These are phyloP conservation scores for Yamadazyma buinensis DNA, from an alignment of 1,139 yeast species.

Conservation along the genomic window DNA sequence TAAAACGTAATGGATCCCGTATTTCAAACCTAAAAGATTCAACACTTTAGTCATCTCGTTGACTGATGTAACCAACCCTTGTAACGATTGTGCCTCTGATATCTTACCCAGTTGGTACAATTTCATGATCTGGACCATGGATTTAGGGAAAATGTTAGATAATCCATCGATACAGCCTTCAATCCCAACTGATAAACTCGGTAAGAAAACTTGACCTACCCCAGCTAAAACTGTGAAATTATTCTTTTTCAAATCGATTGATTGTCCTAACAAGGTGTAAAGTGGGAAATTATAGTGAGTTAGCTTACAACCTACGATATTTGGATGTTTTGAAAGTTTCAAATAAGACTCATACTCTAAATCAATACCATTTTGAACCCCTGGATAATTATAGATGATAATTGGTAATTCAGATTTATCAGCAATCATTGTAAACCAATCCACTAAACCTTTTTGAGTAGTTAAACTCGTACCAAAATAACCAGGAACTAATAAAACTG, in stretches of 20 bases:
- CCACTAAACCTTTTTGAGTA: conserved; percentile 37
- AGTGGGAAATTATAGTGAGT: conserved; percentile 35
- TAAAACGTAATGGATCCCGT: conserved; percentile 26
- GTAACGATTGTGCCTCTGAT: conserved; percentile 38
- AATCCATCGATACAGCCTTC: conserved; percentile 30
- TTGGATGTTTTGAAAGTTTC: conserved; percentile 28
- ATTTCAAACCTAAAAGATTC: conserved; percentile 43
- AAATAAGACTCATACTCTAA: conserved; percentile 34
- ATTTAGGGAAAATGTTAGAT: conserved; percentile 38
- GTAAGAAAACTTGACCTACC: conserved; percentile 24
- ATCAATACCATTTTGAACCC: conserved; percentile 36
- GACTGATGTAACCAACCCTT: conserved; percentile 33
- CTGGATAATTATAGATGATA: conserved; percentile 47
- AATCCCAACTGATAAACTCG: conserved; percentile 20
- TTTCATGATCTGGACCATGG: conserved; percentile 31
- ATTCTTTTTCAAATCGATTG: conserved; percentile 24
- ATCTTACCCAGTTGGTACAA: conserved; percentile 24
- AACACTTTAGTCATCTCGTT: conserved; percentile 39
- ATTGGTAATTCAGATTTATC: conserved; percentile 39
- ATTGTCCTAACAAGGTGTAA: conserved; percentile 32
- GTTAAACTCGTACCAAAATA: conserved; percentile 38
- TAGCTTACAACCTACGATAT: conserved; percentile 38
- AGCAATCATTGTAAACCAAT: conserved; percentile 41
- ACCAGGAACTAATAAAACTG: conserved; percentile 41
- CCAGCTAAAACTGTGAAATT: conserved; percentile 22